These are phyloP conservation scores for Colletotrichum sp. DNA, from an alignment of 2,329 filamentous ascomycete genomes.

Conservation along the genomic window DNA sequence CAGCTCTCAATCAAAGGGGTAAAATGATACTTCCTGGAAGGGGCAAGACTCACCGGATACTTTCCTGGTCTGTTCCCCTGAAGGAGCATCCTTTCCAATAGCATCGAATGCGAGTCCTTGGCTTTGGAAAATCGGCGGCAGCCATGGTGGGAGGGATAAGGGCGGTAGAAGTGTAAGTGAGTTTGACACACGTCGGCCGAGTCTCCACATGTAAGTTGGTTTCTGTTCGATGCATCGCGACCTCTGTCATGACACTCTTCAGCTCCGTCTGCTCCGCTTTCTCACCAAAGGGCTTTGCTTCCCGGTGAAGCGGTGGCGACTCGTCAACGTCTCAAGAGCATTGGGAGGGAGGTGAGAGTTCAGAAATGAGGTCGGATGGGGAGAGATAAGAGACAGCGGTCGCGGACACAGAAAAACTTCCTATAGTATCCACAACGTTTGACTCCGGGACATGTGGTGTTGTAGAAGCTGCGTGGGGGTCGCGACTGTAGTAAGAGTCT, in stretches of 20 bases:
- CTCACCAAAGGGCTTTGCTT: neutral
- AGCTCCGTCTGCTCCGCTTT: neutral
- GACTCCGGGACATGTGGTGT: neutral
- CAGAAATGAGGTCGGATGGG: accelerated
- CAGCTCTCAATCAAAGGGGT: accelerated
- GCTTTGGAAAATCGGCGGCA: neutral
- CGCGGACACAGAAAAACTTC: accelerated
- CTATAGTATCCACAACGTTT: accelerated
- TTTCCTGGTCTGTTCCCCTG: accelerated
- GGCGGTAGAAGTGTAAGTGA: neutral
- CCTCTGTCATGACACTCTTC: accelerated
- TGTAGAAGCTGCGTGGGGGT: accelerated
- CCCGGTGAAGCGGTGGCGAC: neutral
- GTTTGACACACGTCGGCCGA: accelerated
- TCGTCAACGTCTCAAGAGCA: neutral
- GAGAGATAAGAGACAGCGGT: neutral
- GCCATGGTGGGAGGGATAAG: neutral
- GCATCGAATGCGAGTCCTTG: neutral
- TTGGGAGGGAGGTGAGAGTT: neutral
- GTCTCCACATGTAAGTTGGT: accelerated
- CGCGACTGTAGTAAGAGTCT: accelerated
- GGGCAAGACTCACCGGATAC: accelerated
- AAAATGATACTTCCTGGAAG: accelerated
- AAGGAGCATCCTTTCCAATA: neutral
- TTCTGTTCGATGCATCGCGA: accelerated